Base-by-base conservation (phyloP, 2,329 filamentous ascomycete genomes). In the Pseudocercospora eumusae region DNA sequence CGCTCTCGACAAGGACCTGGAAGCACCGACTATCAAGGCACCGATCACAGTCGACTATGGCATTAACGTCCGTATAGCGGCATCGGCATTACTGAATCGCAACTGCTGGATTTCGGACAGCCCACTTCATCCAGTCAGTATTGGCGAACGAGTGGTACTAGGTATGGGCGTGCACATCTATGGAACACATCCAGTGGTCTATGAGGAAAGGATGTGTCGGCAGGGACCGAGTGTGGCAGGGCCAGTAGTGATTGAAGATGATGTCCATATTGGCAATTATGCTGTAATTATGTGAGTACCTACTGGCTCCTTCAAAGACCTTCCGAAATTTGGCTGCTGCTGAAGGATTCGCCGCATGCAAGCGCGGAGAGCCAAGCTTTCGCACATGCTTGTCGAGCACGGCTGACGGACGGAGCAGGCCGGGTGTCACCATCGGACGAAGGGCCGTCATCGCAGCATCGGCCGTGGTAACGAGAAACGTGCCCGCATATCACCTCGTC, bases 231-330 rank as follows among this genome's bases (percentile, higher is more conserved):
- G 27, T 21, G 52, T 54, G 27, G 52, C 52, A 20, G 52, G 52
- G 13, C 27, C 27, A 33, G 52, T 54, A 36, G 33, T 18, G 23
- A 54, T 40, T 40, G 52, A 54, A 40, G 28, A 54, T 40, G 52
- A 40, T 36, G 28, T 54, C 10, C 21, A 18, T 23, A 23, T 54
- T 21, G 52, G 28, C 18, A 36, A n/a, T 18, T 54, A 54, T 31
- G 52, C 52, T 13, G 52, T 54, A 10, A 54, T 54, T 6, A 36
- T 54, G 52, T 36, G 18, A 54, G 52, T 54, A 54, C 31, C 52
- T 23, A 54, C 2, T 8, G 49, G 25, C 11, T 25, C 4, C 20
- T 21, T 49, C 15, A 20, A 9, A 5, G n/a, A 8, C n/a, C 25
- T 20, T 20, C 27, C 28, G 23, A 13, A 11, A 15, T 10, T 2